Conservation (phyloP, 2,329 filamentous ascomycete species). For the Hawksworthiomyces lignivorus region DNA sequence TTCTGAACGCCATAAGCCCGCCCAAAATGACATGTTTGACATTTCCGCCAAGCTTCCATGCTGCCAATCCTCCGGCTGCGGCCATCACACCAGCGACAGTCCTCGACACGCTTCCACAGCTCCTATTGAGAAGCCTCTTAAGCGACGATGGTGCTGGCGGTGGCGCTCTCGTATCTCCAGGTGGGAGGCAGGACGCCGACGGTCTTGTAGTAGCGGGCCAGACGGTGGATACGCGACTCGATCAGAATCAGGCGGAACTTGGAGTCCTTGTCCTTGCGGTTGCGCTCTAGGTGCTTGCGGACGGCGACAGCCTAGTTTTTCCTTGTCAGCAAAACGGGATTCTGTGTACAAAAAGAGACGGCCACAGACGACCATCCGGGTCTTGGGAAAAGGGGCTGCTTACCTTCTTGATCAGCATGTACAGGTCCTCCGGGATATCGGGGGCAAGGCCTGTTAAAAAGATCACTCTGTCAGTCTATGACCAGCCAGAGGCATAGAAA, state of each 20-base stretch:
- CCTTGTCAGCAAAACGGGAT: neutral
- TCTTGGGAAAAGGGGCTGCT: too few species aligned
- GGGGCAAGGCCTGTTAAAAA: conserved; percentile 92
- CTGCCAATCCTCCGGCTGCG: too few species aligned
- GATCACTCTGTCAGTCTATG: conserved; percentile 87
- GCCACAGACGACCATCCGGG: conserved; percentile 20
- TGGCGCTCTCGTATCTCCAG: conserved; percentile 99
- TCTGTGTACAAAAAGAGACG: neutral
- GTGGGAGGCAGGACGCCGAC: conserved; percentile 77
- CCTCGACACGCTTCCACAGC: too few species aligned
- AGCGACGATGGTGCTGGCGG: conserved; percentile 87
- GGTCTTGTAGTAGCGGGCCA: conserved; percentile 95
- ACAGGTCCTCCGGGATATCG: conserved; percentile 98
- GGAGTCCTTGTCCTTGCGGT: conserved; percentile 99
- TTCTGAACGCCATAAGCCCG: conserved; percentile 6
- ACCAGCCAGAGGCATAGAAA: conserved; percentile 85
- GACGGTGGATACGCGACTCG: conserved; percentile 99
- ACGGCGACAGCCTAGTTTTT: conserved; percentile 76
- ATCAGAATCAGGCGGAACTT: conserved; percentile 99
- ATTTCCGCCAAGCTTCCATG: neutral
- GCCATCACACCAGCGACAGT: neutral
- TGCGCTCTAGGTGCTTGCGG: conserved; percentile 99
- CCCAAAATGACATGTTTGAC: neutral
- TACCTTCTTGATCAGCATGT: conserved; percentile 99
- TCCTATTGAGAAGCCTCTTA: too few species aligned